Percentiles rank a stretch among this genome's conserved stretches.
Evolutionary conservation across 306 rosid genomes (phyloP).

Genomic region (Mimosa pudica): DNA sequence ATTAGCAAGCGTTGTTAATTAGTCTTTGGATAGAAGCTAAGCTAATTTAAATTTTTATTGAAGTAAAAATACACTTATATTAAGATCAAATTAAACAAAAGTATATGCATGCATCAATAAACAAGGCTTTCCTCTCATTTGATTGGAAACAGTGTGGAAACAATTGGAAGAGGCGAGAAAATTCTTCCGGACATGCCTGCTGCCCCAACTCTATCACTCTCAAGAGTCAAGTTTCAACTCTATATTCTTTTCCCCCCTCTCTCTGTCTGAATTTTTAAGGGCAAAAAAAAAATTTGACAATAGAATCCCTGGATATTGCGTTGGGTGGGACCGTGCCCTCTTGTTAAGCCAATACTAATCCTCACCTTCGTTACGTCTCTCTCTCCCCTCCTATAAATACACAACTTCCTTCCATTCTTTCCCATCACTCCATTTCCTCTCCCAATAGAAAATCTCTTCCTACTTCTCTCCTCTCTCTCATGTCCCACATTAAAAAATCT

Average conservation of each 20-base stretch:
- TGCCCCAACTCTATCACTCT: not conserved
- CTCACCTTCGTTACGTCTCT: not conserved
- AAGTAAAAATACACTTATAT: no score
- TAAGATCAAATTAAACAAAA: no score
- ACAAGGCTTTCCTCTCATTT: no score
- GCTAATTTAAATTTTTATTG: no score
- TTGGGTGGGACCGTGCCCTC: not conserved
- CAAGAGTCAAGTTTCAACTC: not conserved
- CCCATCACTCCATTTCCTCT: constrained; percentile 1
- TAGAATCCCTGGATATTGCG: not conserved
- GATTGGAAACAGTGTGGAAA: not conserved
- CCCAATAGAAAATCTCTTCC: not conserved
- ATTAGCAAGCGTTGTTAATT: no score
- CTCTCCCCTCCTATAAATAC: constrained; percentile 1
- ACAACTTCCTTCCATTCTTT: no score
- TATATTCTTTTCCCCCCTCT: not conserved
- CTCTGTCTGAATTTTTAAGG: not conserved
- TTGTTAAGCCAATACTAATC: not conserved
- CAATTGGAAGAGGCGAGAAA: not conserved
- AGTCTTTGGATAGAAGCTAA: no score
- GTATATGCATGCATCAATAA: no score
- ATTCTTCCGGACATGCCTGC: not conserved
- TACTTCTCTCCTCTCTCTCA: not conserved
- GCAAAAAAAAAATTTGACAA: not conserved
- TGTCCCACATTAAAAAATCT: not conserved